Evolutionary conservation across 495 filamentous ascomycete species (phyloP), one percentile per base, ranked within the genome.

Genomic region (Penicillium psychrofluorescens): DNA sequence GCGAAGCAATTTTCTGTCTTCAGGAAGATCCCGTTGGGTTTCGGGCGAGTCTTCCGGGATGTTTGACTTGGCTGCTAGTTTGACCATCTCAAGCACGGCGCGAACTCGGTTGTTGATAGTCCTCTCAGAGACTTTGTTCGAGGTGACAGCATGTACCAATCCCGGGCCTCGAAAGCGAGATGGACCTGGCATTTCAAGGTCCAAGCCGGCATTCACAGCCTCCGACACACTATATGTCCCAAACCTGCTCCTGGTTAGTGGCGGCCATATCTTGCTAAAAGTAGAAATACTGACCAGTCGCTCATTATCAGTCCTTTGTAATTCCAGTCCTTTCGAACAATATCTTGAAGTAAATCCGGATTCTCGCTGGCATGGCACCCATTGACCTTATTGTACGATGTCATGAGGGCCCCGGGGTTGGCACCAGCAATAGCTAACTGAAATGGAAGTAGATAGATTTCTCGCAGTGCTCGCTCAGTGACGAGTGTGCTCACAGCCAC

Each of bases 371-470:
- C 81, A 54, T 85, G 84, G 2, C 64, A 63, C 0, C 85, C 86
- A 58, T 90, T 88, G 28, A 90, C 71, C 38, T 81, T 79, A 44
- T 87, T 88, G 49, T 89, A 90, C 29, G 77, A 72, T 22, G 80
- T 84, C 86, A 90, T 89, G 30, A 88, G 66, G 1, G 79, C 76
- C 30, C 66, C 71, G 1, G 83, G 81, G 29, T 74, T 59, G 1
- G 68, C 61, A 14, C 79, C 72, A 3, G 72, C 59, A 32, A 87
- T 68, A 6, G 80, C 84, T 38, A 87, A 63, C 58, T 86, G 79
- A 57, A 89, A 90, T 0, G 85, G 83, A 41, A 84, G 56, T 11
- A 84, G 63, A 51, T 90, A 87, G 12, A 88, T 78, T 64, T 89
- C 85, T 11, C 83, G 68, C 50, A 88, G 51, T 13, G 84, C 76